These are phyloP conservation scores for Wilhelminamyces savonicus DNA, from an alignment of 805 yeast genomes.

Conservation along the genomic window DNA sequence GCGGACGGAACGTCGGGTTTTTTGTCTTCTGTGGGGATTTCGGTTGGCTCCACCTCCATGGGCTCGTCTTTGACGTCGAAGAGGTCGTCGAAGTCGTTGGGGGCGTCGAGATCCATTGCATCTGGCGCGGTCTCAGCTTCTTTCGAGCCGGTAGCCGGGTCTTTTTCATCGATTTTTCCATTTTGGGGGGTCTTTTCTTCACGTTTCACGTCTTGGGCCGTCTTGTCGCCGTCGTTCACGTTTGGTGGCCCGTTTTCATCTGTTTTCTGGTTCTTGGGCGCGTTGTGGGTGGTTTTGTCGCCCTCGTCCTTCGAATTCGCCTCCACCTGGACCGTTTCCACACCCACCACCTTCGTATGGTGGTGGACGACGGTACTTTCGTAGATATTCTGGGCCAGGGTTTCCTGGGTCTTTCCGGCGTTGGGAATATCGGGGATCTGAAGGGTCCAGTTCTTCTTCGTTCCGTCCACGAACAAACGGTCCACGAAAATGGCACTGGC, in stretches of 20 bases:
- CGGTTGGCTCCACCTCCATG: too few relatives aligned
- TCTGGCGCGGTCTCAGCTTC: slow-evolving; percentile 1
- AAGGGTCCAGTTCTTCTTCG: slow-evolving; percentile 48
- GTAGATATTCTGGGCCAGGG: slow-evolving; percentile 58
- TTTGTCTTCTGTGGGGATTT: too few relatives aligned
- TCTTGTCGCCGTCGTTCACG: slow-evolving; percentile 1
- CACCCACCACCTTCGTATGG: slow-evolving; percentile 31
- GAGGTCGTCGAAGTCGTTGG: not conserved
- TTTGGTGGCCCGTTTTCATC: not conserved
- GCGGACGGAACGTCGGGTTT: too few relatives aligned
- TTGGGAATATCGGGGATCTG: slow-evolving; percentile 69
- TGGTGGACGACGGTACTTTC: slow-evolving; percentile 51
- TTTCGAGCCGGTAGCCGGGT: not conserved
- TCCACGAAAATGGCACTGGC: slow-evolving; percentile 17
- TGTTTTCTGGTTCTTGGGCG: not conserved
- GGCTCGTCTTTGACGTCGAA: too few relatives aligned
- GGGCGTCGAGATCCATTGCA: slow-evolving; percentile 3
- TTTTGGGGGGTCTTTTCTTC: too few relatives aligned
- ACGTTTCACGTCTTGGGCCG: not conserved
- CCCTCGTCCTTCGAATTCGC: not conserved
- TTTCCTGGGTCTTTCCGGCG: slow-evolving; percentile 59
- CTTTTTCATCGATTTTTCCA: too few relatives aligned
- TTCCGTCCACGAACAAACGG: slow-evolving; percentile 21
- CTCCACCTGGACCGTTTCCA: too few relatives aligned
- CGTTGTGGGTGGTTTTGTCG: not conserved